A percentile compares a stretch with the other conserved stretches of the same genome.
Conservation (phyloP, 768 basidiomycete species). For the Boletellus ananiceps region DNA sequence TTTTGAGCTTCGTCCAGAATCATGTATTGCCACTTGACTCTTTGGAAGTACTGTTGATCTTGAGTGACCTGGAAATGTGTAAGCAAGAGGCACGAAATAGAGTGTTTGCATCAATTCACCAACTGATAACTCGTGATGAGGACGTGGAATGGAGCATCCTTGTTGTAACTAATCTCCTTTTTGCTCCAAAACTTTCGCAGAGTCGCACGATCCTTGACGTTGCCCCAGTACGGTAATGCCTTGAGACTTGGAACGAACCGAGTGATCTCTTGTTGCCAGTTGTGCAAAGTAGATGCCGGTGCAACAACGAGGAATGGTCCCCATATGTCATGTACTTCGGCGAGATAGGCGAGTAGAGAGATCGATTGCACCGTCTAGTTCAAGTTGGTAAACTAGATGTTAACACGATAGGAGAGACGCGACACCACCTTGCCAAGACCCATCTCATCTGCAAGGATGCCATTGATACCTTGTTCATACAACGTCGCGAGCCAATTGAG, state of each 20-base stretch:
- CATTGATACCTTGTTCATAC: constrained; percentile 99
- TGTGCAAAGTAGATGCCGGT: constrained; percentile 94
- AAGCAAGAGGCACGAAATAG: neutral
- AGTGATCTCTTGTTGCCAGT: constrained; percentile 98
- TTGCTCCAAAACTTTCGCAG: constrained; percentile 97
- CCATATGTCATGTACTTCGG: constrained; percentile 98
- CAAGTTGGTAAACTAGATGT: neutral
- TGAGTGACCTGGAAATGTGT: constrained; percentile 65
- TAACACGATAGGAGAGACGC: constrained; percentile 7
- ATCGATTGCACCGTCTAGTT: constrained; percentile 94
- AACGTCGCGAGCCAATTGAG: constrained; percentile 96
- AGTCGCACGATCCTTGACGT: constrained; percentile 91
- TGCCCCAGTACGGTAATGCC: constrained; percentile 97
- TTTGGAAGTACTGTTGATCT: constrained; percentile 97
- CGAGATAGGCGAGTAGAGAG: constrained; percentile 90
- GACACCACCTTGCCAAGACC: constrained; percentile 76
- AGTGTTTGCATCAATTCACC: constrained; percentile 39
- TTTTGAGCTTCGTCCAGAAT: constrained; percentile 99
- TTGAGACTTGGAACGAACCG: constrained; percentile 93
- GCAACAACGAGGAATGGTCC: constrained; percentile 98
- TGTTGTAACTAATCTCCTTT: constrained; percentile 92
- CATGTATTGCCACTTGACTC: constrained; percentile 99
- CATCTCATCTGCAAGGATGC: constrained; percentile 99
- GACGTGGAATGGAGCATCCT: constrained; percentile 94
- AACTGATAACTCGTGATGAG: constrained; percentile 96